phyloP scores from a whole-genome alignment of 495 filamentous ascomycete species.

The Hyaloscypha variabilis region DNA sequence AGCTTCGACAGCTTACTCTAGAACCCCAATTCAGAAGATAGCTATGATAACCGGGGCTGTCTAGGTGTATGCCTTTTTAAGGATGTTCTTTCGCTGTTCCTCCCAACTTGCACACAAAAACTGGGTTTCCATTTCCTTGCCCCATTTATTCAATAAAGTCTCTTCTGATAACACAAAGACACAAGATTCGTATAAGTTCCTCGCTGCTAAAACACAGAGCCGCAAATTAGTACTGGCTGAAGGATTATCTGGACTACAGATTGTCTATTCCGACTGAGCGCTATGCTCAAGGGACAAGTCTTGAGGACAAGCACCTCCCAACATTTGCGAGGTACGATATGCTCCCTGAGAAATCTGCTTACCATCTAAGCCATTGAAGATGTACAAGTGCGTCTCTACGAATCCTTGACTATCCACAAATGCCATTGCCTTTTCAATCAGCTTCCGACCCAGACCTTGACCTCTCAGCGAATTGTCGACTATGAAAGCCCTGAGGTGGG shows the following conservation, averaged over 20 bases:
- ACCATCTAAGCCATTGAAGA: constrained; percentile 21
- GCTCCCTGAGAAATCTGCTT: neutral
- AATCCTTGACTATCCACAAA: constrained; percentile 34
- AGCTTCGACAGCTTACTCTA: no score
- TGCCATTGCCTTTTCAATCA: constrained; percentile 34
- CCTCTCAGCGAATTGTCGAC: constrained; percentile 34
- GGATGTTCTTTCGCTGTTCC: no score
- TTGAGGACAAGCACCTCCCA: no score
- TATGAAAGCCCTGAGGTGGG: constrained; percentile 36
- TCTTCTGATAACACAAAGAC: constrained; percentile 27
- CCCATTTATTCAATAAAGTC: neutral
- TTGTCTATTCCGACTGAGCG: neutral
- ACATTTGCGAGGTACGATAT: neutral
- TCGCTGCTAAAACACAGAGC: constrained; percentile 13
- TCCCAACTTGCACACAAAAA: neutral
- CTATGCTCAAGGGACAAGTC: neutral
- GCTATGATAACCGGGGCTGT: no score
- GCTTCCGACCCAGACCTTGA: constrained; percentile 32
- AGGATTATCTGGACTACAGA: neutral
- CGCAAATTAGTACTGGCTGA: neutral
- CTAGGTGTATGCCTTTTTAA: no score
- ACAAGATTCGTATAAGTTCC: constrained; percentile 31
- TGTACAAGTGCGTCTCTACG: constrained; percentile 32
- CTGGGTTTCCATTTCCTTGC: constrained; percentile 3
- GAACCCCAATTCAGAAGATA: no score